phyloP scores from a whole-genome alignment of 164 flowering plant genomes.

The Vitis amurensis region DNA sequence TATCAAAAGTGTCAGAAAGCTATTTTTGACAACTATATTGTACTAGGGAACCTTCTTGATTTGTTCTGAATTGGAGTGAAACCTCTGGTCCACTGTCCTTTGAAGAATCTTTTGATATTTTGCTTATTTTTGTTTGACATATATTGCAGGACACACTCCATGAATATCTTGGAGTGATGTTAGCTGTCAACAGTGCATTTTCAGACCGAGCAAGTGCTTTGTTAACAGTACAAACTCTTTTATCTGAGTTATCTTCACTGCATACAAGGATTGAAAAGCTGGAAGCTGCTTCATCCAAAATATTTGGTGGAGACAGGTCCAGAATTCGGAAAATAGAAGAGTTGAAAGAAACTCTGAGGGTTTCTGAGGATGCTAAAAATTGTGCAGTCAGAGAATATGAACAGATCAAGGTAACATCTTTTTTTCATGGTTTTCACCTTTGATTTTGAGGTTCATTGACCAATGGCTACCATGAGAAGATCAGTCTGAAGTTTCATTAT shows the following conservation, averaged over 20 bases:
- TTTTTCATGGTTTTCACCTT: background rate
- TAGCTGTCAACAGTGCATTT: constrained; percentile 82
- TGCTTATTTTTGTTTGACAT: background rate
- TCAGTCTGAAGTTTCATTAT: too few species aligned
- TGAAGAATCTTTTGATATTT: background rate
- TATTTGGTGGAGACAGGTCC: constrained; percentile 90
- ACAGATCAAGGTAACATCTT: constrained; percentile 71
- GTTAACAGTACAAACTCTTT: constrained; percentile 85
- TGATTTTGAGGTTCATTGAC: too few species aligned
- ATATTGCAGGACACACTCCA: constrained; percentile 77
- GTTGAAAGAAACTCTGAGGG: constrained; percentile 70
- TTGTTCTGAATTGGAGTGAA: too few species aligned
- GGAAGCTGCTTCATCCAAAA: constrained; percentile 83
- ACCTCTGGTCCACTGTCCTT: background rate
- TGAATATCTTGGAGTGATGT: constrained; percentile 83
- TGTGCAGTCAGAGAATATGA: constrained; percentile 79
- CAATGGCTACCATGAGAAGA: too few species aligned
- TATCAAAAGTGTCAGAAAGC: too few species aligned
- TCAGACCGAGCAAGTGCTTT: constrained; percentile 89
- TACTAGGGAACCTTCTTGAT: too few species aligned
- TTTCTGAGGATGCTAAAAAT: constrained; percentile 81
- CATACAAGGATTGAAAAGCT: constrained; percentile 73
- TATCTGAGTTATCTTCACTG: constrained; percentile 75
- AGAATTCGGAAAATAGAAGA: constrained; percentile 76
- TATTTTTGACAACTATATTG: too few species aligned